Evolutionary conservation across 768 basidiomycete species (phyloP).

Genomic region (Naganishia onofrii): DNA sequence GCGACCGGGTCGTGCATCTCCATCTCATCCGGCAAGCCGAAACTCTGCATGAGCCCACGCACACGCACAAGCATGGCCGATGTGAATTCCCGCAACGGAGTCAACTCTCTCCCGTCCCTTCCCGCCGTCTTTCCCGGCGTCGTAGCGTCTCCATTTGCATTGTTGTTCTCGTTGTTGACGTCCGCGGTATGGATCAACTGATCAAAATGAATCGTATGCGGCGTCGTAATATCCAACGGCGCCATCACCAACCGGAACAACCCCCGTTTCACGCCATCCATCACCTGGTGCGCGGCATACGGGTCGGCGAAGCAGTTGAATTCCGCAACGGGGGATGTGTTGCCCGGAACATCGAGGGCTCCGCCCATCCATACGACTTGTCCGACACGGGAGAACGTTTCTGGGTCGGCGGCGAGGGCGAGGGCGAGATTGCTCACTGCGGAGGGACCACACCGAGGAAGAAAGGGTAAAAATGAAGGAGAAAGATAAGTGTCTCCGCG

Average conservation of each 20-base stretch:
- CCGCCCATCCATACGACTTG: slow-evolving; percentile 91
- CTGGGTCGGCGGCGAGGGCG: slow-evolving; percentile 61
- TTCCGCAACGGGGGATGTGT: slow-evolving; percentile 75
- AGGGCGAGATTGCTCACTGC: slow-evolving; percentile 74
- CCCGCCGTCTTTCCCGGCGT: neutral
- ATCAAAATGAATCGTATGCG: slow-evolving; percentile 71
- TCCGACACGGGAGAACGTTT: slow-evolving; percentile 58
- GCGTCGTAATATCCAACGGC: slow-evolving; percentile 78
- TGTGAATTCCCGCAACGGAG: slow-evolving; percentile 63
- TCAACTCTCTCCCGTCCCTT: neutral
- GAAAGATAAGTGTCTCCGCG: neutral
- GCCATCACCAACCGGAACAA: slow-evolving; percentile 55
- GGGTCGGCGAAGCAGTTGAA: slow-evolving; percentile 83
- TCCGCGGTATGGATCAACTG: slow-evolving; percentile 57
- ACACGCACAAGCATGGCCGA: slow-evolving; percentile 73
- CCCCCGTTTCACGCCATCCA: slow-evolving; percentile 56
- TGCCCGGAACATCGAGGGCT: slow-evolving; percentile 84
- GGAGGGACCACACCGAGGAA: no score
- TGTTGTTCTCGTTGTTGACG: neutral
- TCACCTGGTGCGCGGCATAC: slow-evolving; percentile 70
- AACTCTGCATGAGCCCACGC: slow-evolving; percentile 71
- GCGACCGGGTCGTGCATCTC: slow-evolving; percentile 88
- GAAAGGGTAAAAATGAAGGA: no score
- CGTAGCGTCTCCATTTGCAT: neutral
- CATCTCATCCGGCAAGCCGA: slow-evolving; percentile 73